Base-by-base conservation (phyloP, 306 rosid genomes). In the Pyrus communis region DNA sequence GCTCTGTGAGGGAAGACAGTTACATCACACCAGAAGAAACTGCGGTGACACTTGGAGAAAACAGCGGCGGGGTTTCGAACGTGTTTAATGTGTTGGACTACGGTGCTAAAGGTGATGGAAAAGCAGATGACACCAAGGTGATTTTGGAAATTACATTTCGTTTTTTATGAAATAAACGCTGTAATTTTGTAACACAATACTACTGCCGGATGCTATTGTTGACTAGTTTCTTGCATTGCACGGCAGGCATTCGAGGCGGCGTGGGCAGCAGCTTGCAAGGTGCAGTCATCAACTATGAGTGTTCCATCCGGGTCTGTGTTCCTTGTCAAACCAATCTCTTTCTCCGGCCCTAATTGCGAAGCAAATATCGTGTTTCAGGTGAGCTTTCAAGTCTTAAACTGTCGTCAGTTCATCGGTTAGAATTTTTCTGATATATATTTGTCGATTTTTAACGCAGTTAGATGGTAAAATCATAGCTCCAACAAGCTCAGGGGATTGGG, bases 41-140 rank as follows among this genome's bases (percentile, higher is more conserved):
- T 9, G 19, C 42, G 18, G 69, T 28, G 8, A 35, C 52, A 35
- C 67, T 63, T 14, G 69, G 30, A 58, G 49, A 64, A 65, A 62
- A 11, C 10, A 27, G 79, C 9, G 74, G 76, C 11, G 72, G 62
- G 23, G 69, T 21, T 21, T 75, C 91, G 15, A 43, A 80, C 67
- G 74, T 82, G 80, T 90, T 84, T 62, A 88, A 87, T 86, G 97
- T 92, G 13, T 75, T 88, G 80, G 69, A 87, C 35, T 90, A 76
- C 73, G 96, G 91, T 40, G 97, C 97, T 54, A 88, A 90, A 80
- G 97, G 97, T 7, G 92, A 92, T 81, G 97, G 97, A n/a, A 76
- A 22, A 43, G 70, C 84, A 11, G 97, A 92, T 49, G 97, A 92
- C 76, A 90, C 97, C 11, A 83, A 90, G 96, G 97, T 92, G 23